These are phyloP conservation scores for Globisporangium heterothallicum DNA, from an alignment of 352 stramenopile genomes.

Conservation along the genomic window DNA sequence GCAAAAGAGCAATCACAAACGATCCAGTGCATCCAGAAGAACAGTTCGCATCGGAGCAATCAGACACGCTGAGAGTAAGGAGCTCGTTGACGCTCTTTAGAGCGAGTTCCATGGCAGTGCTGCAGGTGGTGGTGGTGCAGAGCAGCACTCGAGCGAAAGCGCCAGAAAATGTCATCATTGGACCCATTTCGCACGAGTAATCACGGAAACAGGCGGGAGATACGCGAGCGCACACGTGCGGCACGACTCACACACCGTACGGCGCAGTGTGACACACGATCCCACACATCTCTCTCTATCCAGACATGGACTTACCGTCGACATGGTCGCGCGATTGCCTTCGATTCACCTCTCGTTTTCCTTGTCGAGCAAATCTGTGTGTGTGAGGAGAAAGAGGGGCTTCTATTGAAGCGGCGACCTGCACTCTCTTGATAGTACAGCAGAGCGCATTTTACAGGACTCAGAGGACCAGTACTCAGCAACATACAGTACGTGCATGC, in stretches of 20 bases:
- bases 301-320: slow-evolving; percentile 24
- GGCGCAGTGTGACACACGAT: too few species aligned
- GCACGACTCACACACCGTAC: too few species aligned
- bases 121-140: too few species aligned
- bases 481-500: too few species aligned
- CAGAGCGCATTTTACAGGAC: too few species aligned
- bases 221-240: too few species aligned
- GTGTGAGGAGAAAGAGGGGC: neutral
- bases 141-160: too few species aligned
- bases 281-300: too few species aligned
- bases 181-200: neutral
- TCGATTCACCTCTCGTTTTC: neutral
- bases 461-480: too few species aligned
- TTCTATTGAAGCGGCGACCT: neutral
- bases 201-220: neutral
- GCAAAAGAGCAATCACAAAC: neutral
- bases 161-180: neutral
- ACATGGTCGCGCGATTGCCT: slow-evolving; percentile 13
- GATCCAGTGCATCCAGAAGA: neutral
- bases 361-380: too few species aligned
- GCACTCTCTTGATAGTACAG: too few species aligned
- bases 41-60: neutral
- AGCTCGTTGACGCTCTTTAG: neutral
- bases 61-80: neutral
- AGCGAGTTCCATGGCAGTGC: too few species aligned